Evolutionary conservation across 352 stramenopile species (phyloP).

Genomic region (Pythium dissotocum): DNA sequence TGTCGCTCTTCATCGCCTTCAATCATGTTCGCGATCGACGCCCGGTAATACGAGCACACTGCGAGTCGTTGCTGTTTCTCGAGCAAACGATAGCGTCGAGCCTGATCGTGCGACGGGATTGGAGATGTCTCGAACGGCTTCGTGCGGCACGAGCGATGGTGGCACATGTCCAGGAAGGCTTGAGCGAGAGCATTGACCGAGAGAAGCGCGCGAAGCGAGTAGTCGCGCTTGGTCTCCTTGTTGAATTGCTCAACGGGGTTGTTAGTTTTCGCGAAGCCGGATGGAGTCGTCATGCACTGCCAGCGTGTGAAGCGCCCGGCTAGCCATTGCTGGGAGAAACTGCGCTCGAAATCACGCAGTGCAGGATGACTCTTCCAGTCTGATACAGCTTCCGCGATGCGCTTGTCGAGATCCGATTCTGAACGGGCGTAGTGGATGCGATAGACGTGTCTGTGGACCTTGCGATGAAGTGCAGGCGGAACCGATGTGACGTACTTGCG

Average conservation of each 20-base stretch:
- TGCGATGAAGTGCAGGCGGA: neutral
- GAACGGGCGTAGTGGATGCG: constrained; percentile 1
- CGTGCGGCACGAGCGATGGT: neutral
- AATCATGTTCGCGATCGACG: neutral
- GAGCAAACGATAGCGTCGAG: neutral
- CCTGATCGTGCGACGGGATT: constrained; percentile 2
- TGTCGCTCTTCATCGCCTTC: neutral
- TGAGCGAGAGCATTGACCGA: constrained; percentile 7
- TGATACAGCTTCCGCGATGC: neutral
- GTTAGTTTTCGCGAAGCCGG: constrained; percentile 7
- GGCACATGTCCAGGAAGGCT: constrained; percentile 7
- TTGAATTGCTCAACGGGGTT: constrained; percentile 15
- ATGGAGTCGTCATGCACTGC: neutral
- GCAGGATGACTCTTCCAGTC: neutral
- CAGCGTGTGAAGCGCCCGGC: neutral
- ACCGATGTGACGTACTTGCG: constrained; percentile 1
- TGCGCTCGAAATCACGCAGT: neutral
- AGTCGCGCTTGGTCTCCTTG: constrained; percentile 15
- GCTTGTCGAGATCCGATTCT: neutral
- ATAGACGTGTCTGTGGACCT: constrained; percentile 2
- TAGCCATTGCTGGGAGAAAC: constrained; percentile 2
- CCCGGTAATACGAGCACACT: neutral
- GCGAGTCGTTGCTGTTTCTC: neutral
- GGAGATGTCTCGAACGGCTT: constrained; percentile 1
- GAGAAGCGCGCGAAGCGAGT: constrained; percentile 5